Evolutionary conservation across 1,284 basidiomycete species (phyloP).

Genomic region (Leccinum pachyderme): DNA sequence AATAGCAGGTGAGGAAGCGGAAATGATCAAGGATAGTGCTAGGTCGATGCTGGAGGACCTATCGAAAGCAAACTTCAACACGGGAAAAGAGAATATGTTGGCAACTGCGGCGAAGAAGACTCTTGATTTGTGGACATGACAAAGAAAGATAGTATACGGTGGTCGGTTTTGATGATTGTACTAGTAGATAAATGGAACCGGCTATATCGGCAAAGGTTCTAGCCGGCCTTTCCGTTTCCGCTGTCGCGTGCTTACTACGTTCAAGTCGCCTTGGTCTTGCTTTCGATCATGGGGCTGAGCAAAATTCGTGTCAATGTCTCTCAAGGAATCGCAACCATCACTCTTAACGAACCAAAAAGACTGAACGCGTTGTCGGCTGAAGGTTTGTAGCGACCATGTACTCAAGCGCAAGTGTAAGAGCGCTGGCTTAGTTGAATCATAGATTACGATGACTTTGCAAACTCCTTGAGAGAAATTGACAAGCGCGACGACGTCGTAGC

Average conservation of each 20-base stretch:
- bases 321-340: conserved; percentile 65
- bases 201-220: conserved; percentile 4
- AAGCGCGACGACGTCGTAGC: conserved; percentile 58
- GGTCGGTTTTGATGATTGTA: neutral
- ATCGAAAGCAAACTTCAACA: conserved; percentile 30
- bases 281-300: conserved; percentile 28
- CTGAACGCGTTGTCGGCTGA: conserved; percentile 59
- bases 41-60: conserved; percentile 52
- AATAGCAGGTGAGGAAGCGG: conserved; percentile 45
- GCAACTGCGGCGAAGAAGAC: conserved; percentile 42
- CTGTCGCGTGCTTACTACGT: neutral
- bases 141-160: neutral
- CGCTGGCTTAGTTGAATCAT: neutral
- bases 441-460: conserved; percentile 66
- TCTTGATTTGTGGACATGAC: conserved; percentile 44
- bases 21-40: conserved; percentile 48
- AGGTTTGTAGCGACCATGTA: conserved; percentile 41
- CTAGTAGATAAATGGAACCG: neutral
- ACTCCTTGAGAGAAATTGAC: conserved; percentile 56
- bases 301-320: conserved; percentile 49
- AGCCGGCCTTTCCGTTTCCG: neutral
- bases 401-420: neutral
- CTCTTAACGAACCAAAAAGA: conserved; percentile 56
- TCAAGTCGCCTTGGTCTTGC: neutral
- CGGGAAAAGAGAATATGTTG: conserved; percentile 46